phyloP scores from a whole-genome alignment of 441 rosid species.

The Mallotus japonicus region DNA sequence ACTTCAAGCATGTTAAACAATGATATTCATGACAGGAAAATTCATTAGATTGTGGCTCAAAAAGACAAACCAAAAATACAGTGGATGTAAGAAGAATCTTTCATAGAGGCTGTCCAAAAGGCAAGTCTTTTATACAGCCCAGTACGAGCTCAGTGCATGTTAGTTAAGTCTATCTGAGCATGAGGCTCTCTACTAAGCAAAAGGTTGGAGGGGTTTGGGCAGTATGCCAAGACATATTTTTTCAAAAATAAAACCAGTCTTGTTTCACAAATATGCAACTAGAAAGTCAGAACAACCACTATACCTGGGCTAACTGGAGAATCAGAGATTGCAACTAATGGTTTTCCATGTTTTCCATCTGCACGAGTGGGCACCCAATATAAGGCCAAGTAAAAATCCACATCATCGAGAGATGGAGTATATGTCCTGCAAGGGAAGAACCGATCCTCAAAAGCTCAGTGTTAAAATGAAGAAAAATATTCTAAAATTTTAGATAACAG shows the following conservation, averaged over 20 bases:
- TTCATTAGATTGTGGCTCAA: background rate
- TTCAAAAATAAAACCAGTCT: background rate
- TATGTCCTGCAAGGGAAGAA: slow-evolving; percentile 51
- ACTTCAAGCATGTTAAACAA: slow-evolving; percentile 16
- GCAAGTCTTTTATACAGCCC: background rate
- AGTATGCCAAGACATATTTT: background rate
- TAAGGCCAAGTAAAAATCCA: slow-evolving; percentile 73
- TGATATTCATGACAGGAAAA: slow-evolving; percentile 5
- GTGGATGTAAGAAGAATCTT: background rate
- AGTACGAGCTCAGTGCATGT: background rate
- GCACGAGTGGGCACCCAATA: slow-evolving; percentile 85
- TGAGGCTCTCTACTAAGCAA: background rate
- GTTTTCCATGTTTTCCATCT: slow-evolving; percentile 87
- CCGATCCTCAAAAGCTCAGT: slow-evolving; percentile 12
- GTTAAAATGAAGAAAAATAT: slow-evolving; percentile 18
- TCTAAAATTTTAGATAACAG: slow-evolving; percentile 19
- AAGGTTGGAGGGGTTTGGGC: background rate
- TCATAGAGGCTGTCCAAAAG: background rate
- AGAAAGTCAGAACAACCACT: background rate
- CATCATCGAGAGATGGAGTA: slow-evolving; percentile 87
- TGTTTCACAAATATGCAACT: background rate
- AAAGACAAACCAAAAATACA: background rate
- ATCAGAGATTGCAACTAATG: slow-evolving; percentile 66
- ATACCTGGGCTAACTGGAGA: slow-evolving; percentile 86
- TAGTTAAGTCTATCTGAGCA: background rate